Percentiles rank a stretch among this genome's conserved stretches.
Evolutionary conservation across 129 eudicot genomes (phyloP).

Genomic region (Apium graveolens): DNA sequence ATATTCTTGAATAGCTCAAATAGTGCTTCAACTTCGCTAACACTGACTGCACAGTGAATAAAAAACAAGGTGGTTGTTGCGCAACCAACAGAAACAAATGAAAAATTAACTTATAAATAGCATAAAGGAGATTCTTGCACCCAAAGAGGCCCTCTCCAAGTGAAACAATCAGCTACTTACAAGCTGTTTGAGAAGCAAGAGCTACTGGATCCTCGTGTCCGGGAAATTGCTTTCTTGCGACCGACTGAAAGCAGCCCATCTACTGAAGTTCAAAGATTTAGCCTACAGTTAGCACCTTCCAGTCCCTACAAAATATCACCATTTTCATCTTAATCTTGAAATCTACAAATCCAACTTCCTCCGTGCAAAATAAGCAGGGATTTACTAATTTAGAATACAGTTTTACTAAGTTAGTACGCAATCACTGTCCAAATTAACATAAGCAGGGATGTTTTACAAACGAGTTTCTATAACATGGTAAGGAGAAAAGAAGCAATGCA

Average conservation of each 20-base stretch:
- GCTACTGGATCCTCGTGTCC: conserved; percentile 78
- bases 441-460: not conserved
- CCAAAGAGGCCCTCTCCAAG: not conserved
- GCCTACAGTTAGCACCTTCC: conserved; percentile 28
- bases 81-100: not conserved
- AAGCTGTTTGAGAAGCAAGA: conserved; percentile 97
- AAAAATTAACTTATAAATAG: no score
- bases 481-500: not conserved
- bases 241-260: conserved; percentile 95
- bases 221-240: conserved; percentile 60
- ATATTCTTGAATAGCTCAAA: conserved; percentile 26
- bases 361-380: not conserved
- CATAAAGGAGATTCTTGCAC: conserved; percentile 5
- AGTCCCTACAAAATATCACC: conserved; percentile 41
- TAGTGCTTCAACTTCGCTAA: conserved; percentile 31
- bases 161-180: conserved; percentile 41
- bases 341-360: conserved; percentile 22
- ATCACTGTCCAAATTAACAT: not conserved
- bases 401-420: not conserved
- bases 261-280: conserved; percentile 23
- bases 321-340: conserved; percentile 55
- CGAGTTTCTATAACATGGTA: not conserved
- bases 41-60: conserved; percentile 17
- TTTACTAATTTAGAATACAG: conserved; percentile 15
- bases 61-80: not conserved